Evolutionary conservation across 1,284 basidiomycete genomes (phyloP), one percentile per base, ranked within the genome.

Genomic region (Fomitopsis betulina): DNA sequence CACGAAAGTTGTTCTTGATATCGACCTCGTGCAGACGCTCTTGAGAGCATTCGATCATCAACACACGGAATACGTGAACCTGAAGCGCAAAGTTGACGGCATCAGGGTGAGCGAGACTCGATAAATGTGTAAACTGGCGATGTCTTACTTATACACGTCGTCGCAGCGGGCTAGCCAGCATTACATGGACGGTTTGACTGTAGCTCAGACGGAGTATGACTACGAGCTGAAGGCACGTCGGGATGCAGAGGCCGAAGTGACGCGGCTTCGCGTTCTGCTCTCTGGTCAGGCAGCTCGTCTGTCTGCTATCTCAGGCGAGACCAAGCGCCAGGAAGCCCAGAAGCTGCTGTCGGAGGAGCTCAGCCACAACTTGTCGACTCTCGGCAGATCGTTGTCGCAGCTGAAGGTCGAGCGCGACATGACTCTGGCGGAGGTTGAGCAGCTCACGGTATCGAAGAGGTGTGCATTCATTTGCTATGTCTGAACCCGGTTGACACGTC

Each of bases 121-220:
- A 5, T 47, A n/a, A 5, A 10, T 12, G 25, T 10, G 25, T 15
- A 30, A 13, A 23, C 2, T n/a, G 9, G 15, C 15, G 21, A 23
- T 25, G n/a, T 0, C 15, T 43, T 8, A 43, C 23, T 23, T 12
- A 27, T 6, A 23, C 12, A 17, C 13, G 25, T 5, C 12, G 15
- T 30, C 17, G 13, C 68, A 94, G 92, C 79, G 93, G 56, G 84
- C 89, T 49, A 96, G 93, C 70, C 91, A 93, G 68, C 91, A 94
- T 66, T 95, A 93, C 64, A 91, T 95, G 58, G 91, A 96, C 63
- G 96, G 96, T 15, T 78, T 98, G 57, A 89, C 88, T 0, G 91
- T 95, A 42, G 96, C 96, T 2, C 91, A 94, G 63, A 88, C 91
- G 55, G 96, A 98, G 71, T 98, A 96, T 69, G 94, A 97, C 70